Evolutionary conservation across 2,329 filamentous ascomycete genomes (phyloP).

Genomic region (Penicillium sp.): DNA sequence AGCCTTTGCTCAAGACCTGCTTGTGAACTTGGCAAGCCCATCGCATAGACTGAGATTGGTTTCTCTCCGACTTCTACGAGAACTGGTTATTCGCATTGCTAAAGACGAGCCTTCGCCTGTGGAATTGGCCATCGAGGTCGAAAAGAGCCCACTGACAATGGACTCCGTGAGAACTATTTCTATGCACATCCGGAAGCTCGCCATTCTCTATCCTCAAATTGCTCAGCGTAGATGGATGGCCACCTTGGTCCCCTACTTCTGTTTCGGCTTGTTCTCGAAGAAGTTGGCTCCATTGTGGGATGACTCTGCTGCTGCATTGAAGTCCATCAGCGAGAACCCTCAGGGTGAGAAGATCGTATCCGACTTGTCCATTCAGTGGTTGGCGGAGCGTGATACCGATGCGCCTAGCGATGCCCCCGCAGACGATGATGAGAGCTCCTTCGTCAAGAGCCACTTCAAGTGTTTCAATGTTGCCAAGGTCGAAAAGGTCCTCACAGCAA

Average conservation of each 20-base stretch:
- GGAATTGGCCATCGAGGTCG: conserved; percentile 68
- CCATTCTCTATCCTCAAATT: conserved; percentile 58
- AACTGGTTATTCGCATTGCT: conserved; percentile 51
- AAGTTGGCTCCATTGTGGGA: conserved; percentile 85
- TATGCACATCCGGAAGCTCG: conserved; percentile 80
- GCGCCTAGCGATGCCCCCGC: conserved; percentile 21
- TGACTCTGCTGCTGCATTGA: conserved; percentile 70
- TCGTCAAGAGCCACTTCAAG: conserved; percentile 61
- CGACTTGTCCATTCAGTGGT: conserved; percentile 72
- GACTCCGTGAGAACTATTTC: conserved; percentile 72
- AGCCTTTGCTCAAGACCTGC: conserved; percentile 60
- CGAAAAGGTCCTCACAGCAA: conserved; percentile 49
- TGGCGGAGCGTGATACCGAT: conserved; percentile 45
- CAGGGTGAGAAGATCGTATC: conserved; percentile 69
- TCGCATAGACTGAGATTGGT: conserved; percentile 70
- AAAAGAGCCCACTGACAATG: conserved; percentile 72
- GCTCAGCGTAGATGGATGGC: conserved; percentile 62
- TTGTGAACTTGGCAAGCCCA: conserved; percentile 69
- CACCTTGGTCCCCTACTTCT: conserved; percentile 71
- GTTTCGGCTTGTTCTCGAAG: conserved; percentile 85
- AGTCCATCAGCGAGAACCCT: conserved; percentile 67
- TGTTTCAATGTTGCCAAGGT: conserved; percentile 70
- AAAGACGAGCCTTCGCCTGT: conserved; percentile 47
- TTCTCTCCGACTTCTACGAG: conserved; percentile 67
- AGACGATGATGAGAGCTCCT: conserved; percentile 24